Evolutionary conservation across 1,139 yeast genomes (phyloP), one percentile per base, ranked within the genome.

Genomic region (Geotrichum klebahnii): DNA sequence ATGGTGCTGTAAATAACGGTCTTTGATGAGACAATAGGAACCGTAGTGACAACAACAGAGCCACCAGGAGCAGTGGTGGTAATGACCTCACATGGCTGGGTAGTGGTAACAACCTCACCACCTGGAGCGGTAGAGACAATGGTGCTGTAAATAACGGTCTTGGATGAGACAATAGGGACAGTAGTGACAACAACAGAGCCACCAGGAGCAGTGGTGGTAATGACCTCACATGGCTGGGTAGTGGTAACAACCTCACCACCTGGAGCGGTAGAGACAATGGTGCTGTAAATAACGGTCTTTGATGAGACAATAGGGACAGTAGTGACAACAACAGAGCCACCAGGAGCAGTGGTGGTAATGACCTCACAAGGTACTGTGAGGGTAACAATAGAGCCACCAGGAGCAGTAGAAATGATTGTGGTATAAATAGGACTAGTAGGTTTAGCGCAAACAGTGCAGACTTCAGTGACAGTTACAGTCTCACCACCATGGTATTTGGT

Each of bases 261-360:
- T n/a, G 34, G 17, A 42, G 32, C 22, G 24, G 33, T 16, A 3
- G 6, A 24, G 33, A 35, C 33, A 22, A 42, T 39, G 17, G 46
- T 42, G 10, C 3, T 22, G n/a, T 12, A 28, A 8, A 36, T 20
- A 88, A 84, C 5, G 19, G 26, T n/a, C n/a, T n/a, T 24, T 17
- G 22, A 23, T 29, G 24, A 14, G 26, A 24, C 26, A 19, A 31
- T 14, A 37, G 41, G n/a, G 16, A 29, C 41, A 3, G 35, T 20
- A 28, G 42, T 16, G 36, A 19, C 14, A 24, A 37, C 23, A 34
- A n/a, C n/a, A n/a, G 35, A 4, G 26, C 19, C 26, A 19, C 32
- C 23, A 26, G 35, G 38, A 36, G 32, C n/a, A 29, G 5, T n/a
- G 45, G 37, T 33, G 12, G 37, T 9, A 17, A 35, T 29, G 16